A percentile compares a stretch with the other conserved stretches of the same genome.
These are phyloP conservation scores for Acacia concinna DNA, from an alignment of 331 rosid genomes.

Conservation along the genomic window DNA sequence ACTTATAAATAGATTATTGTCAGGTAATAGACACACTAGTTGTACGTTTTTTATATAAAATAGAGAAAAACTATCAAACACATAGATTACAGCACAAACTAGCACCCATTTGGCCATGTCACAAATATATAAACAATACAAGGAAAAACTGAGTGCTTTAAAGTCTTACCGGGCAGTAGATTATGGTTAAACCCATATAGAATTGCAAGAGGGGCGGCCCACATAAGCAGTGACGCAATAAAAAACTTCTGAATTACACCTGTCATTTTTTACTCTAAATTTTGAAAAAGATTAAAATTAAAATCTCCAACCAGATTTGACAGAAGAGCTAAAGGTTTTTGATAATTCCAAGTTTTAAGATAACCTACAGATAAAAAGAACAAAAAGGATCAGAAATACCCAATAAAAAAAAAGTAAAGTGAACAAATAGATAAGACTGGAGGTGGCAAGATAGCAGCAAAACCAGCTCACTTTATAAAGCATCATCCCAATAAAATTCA, in stretches of 20 bases:
- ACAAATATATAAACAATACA: background rate
- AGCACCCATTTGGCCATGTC: background rate
- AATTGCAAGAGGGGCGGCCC: slow-evolving; percentile 70
- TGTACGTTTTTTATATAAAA: background rate
- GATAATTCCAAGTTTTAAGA: background rate
- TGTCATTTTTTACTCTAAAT: slow-evolving; percentile 49
- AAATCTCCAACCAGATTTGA: background rate
- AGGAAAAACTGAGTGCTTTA: background rate
- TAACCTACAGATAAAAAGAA: background rate
- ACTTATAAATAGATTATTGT: background rate
- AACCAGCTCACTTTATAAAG: slow-evolving; percentile 14
- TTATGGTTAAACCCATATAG: slow-evolving; percentile 71
- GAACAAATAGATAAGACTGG: background rate
- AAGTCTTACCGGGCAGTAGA: slow-evolving; percentile 67
- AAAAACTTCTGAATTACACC: slow-evolving; percentile 67
- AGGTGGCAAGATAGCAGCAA: background rate
- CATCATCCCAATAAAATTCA: background rate
- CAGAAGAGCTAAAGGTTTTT: background rate
- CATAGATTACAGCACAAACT: slow-evolving; percentile 7
- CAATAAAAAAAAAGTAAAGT: background rate
- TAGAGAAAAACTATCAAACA: background rate
- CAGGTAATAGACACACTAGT: background rate
- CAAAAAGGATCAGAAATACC: background rate
- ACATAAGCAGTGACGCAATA: slow-evolving; percentile 74
- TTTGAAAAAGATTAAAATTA: slow-evolving; percentile 4